Base-by-base conservation (phyloP, 148 eudicot species). In the Rhododendron vialii region DNA sequence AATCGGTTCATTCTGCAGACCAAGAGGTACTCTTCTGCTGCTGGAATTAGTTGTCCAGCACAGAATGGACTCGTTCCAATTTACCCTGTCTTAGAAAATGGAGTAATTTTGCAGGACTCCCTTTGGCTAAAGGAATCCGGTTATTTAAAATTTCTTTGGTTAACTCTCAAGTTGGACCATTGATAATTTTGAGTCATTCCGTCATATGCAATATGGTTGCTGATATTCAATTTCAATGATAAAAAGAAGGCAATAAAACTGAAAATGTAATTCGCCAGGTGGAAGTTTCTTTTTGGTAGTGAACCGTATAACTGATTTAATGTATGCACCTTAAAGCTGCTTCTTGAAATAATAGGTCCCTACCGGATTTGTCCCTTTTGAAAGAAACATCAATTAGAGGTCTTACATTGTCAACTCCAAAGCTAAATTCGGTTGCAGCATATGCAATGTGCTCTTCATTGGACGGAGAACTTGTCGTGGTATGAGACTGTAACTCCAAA, bases 351-450 rank as follows among this genome's bases (percentile, higher is more conserved):
- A 85, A 47, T 89, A 96, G 99, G 92, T 93, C 99, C 83, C 89
- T 97, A 41, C 99, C 99, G 55, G 98, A 95, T 53, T 83, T 97
- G 84, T 94, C 95, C 82, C 91, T 94, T 86, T 86, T 97, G 84
- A 93, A 91, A 89, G 95, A 94, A 92, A 90, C 93, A 84, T 90
- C 91, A 26, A 61, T 95, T 78, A 93, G 93, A 90, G 92, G 96
- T 89, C 91, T 95, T 84, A 80, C 84, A 65, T 80, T 86, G 90
- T 86, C 93, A 18, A 85, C 87, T 33, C 83, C 89, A 67, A 95
- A 92, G 88, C 86, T 91, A 78, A 92, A 88, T 59, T 84, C 93
- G 48, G 61, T 85, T 55, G 85, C 94, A 41, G 93, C 92, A 45
- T 86, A 61, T 86, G 80, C 86, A 86, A 88, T 94, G 51, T 93